Conservation (phyloP, 176 grass and related monocot species). For the Musa beccarii region DNA sequence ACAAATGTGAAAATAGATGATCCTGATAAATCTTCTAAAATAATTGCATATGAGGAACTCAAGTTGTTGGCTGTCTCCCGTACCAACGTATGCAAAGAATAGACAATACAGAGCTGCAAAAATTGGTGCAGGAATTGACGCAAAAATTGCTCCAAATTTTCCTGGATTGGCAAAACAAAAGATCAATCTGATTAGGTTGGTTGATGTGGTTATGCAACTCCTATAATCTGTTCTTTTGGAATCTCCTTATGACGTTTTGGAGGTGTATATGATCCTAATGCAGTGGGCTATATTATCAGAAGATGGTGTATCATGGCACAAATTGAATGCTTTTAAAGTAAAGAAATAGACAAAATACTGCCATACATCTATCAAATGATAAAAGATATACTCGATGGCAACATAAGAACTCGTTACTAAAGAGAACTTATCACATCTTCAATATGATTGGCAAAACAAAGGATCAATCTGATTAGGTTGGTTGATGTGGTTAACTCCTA, state of each 20-base stretch:
- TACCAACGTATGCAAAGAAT: slow-evolving; percentile 97
- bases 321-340: too few relatives aligned
- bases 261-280: too few relatives aligned
- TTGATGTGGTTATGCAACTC: too few relatives aligned
- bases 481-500: too few relatives aligned
- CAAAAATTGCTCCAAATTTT: slow-evolving; percentile 97
- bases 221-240: neutral
- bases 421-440: too few relatives aligned
- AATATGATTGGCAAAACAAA: slow-evolving; percentile 9
- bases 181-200: neutral
- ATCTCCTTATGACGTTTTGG: neutral
- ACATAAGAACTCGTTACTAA: too few relatives aligned
- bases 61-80: slow-evolving; percentile 6
- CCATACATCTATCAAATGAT: too few relatives aligned
- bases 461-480: neutral
- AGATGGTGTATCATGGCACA: too few relatives aligned
- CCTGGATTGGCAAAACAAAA: slow-evolving; percentile 39
- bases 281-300: too few relatives aligned
- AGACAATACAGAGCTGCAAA: slow-evolving; percentile 86
- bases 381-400: too few relatives aligned
- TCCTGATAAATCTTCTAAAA: neutral
- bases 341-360: too few relatives aligned
- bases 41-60: neutral
- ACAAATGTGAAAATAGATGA: slow-evolving; percentile 5
- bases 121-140: slow-evolving; percentile 85